Base-by-base conservation (phyloP, 306 rosid species). In the Prunus kanzakura region DNA sequence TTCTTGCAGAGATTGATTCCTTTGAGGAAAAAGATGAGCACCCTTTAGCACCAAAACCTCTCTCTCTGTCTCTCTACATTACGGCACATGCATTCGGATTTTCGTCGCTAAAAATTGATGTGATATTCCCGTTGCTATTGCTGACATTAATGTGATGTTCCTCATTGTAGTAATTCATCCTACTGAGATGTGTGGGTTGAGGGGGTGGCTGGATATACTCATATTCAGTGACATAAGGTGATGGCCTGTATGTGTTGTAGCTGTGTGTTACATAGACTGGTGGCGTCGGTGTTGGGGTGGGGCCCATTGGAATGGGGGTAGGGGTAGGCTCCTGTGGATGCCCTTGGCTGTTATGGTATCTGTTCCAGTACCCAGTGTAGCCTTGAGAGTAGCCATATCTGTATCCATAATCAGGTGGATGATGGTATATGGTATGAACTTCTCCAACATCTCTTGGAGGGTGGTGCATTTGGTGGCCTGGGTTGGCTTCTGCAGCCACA, bases 21-120 rank as follows among this genome's bases (percentile, higher is more conserved):
- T 67, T 54, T 1, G 68, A 62, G 72, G 75, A 19, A 49, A 15
- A 69, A 66, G 67, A 66, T 45, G 5, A 29, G 20, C 46, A 12
- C 20, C 71, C 61, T 67, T 74, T 32, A 45, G 69, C 61, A 41
- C 68, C 58, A 14, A 52, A n/a, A 6, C 12, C 35, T 60, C 64
- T 58, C 25, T 84, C 6, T 62, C 32, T 18, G 4, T 62, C 43
- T 11, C 68, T 32, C 76, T 84, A 92, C 76, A 90, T 86, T 82
- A 92, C 77, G n/a, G 71, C 67, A 81, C 97, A 95, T n/a, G 97
- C 96, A 72, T 95, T 92, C 0, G 97, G 99, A 86, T 95, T 92
- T 84, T 95, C 97, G 61, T 95, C 97, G 43, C 97, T 95, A 83
- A 95, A 95, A 65, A 95, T 82, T 64, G 93, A 89, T 46, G 84